Evolutionary conservation across 2,329 filamentous ascomycete species (phyloP).

Genomic region (Pochonia chlamydosporia): DNA sequence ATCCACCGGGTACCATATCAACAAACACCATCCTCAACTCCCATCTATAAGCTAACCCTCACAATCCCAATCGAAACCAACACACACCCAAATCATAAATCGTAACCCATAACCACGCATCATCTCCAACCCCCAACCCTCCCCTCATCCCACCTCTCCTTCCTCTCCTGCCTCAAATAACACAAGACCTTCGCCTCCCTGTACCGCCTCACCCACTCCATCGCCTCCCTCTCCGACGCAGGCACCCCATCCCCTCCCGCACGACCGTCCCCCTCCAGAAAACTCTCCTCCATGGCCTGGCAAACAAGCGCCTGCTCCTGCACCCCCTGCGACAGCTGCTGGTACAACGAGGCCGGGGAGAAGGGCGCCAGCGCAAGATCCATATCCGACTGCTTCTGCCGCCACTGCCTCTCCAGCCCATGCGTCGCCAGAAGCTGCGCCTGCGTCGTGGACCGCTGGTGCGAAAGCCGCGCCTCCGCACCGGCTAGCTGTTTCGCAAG

Average conservation of each 20-base stretch:
- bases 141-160: constrained; percentile 92
- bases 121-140: constrained; percentile 90
- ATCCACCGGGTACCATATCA: too few species aligned
- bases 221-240: constrained; percentile 74
- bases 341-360: constrained; percentile 80
- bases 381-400: constrained; percentile 81
- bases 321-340: constrained; percentile 68
- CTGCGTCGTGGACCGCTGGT: constrained; percentile 66
- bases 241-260: constrained; percentile 21
- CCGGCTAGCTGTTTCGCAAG: constrained; percentile 59
- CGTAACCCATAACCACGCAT: too few species aligned
- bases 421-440: constrained; percentile 77
- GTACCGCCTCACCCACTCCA: constrained; percentile 78
- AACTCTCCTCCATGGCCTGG: constrained; percentile 84
- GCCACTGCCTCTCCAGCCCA: constrained; percentile 88
- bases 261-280: constrained; percentile 62
- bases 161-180: constrained; percentile 78
- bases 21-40: too few species aligned
- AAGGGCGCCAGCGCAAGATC: constrained; percentile 80
- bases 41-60: too few species aligned
- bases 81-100: too few species aligned
- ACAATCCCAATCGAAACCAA: too few species aligned
- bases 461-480: constrained; percentile 50
- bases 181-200: constrained; percentile 73
- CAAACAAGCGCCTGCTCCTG: constrained; percentile 80